Evolutionary conservation across 2,329 filamentous ascomycete genomes (phyloP).

Genomic region (Fusarium goolgardi): DNA sequence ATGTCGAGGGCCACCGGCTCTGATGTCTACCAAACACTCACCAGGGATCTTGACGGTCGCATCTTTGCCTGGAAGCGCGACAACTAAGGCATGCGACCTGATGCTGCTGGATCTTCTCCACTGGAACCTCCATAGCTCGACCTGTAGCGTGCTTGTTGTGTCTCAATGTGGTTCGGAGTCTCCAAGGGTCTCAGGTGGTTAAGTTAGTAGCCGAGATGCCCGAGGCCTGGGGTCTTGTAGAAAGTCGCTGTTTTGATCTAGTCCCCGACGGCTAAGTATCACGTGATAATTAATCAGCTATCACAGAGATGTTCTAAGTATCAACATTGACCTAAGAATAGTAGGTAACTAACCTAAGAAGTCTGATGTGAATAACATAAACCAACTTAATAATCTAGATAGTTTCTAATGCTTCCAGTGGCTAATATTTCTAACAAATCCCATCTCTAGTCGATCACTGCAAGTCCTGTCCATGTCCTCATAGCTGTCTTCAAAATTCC

Average conservation of each 20-base stretch:
- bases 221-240: constrained; percentile 19
- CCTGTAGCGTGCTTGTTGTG: neutral
- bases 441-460: too few species aligned
- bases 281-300: constrained; percentile 11
- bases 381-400: too few species aligned
- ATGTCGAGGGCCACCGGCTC: too few species aligned
- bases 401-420: neutral
- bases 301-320: too few species aligned
- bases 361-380: too few species aligned
- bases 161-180: neutral
- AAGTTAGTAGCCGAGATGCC: neutral
- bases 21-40: neutral
- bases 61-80: constrained; percentile 23
- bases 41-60: constrained; percentile 25
- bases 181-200: neutral
- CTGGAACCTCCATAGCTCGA: constrained; percentile 1
- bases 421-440: too few species aligned
- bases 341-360: too few species aligned
- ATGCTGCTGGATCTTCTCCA: constrained; percentile 12
- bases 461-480: too few species aligned
- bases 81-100: constrained; percentile 28
- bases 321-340: neutral
- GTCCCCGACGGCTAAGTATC: neutral
- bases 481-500: too few species aligned
- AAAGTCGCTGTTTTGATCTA: constrained; percentile 29